These are phyloP conservation scores for Calocybe cyanea DNA, from an alignment of 768 basidiomycete genomes.

Conservation along the genomic window DNA sequence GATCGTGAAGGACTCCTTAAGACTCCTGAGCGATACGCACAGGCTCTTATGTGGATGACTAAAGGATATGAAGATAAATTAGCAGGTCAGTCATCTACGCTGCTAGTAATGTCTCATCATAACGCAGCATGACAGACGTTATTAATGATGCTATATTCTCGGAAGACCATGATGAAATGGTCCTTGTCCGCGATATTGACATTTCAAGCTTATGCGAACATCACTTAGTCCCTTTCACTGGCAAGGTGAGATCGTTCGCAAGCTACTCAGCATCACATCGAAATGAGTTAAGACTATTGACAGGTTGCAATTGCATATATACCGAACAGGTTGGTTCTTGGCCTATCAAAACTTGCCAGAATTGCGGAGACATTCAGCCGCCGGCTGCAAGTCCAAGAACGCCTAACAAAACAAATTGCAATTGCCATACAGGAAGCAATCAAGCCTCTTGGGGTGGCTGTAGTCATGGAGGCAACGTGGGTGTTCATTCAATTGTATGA, in stretches of 20 bases:
- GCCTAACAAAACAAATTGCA: conserved; percentile 95
- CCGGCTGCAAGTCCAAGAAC: conserved; percentile 95
- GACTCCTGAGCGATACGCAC: conserved; percentile 94
- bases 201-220: conserved; percentile 98
- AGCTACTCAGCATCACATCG: conserved; percentile 4
- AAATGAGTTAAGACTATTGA: conserved; percentile 18
- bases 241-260: conserved; percentile 62
- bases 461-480: conserved; percentile 97
- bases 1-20: conserved; percentile 87
- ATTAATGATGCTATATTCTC: conserved; percentile 98
- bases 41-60: conserved; percentile 99
- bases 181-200: conserved; percentile 95
- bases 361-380: conserved; percentile 97
- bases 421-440: conserved; percentile 98
- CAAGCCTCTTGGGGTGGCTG: conserved; percentile 94
- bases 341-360: conserved; percentile 92
- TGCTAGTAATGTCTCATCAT: conserved; percentile 15
- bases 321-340: conserved; percentile 90
- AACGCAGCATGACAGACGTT: conserved; percentile 58
- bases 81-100: conserved; percentile 52
- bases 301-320: conserved; percentile 98
- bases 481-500: conserved; percentile 31
- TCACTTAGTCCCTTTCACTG: conserved; percentile 96
- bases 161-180: conserved; percentile 99
- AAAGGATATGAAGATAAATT: conserved; percentile 96